phyloP scores from a whole-genome alignment of 805 yeast genomes.

The Blastobotrys americana region DNA sequence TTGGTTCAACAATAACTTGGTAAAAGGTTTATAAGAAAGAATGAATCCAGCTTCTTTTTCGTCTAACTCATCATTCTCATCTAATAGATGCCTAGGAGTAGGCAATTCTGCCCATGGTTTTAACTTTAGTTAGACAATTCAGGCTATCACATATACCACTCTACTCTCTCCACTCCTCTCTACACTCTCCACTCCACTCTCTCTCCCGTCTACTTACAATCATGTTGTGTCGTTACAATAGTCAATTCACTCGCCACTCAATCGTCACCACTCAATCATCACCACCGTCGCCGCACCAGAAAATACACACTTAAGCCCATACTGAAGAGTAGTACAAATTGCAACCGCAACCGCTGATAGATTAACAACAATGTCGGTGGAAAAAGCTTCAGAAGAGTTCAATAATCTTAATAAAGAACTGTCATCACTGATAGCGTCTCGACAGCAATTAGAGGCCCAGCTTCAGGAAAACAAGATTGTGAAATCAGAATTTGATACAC shows the following conservation, averaged over 20 bases:
- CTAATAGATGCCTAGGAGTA: conserved; percentile 46
- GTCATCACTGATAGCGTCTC: conserved; percentile 51
- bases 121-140: conserved; percentile 13
- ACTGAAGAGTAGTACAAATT: background rate
- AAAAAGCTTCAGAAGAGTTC: conserved; percentile 6
- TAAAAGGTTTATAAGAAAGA: conserved; percentile 14
- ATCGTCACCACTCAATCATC: too few species aligned
- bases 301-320: too few species aligned
- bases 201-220: conserved; percentile 5
- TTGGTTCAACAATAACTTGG: conserved; percentile 5
- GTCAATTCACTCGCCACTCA: too few species aligned
- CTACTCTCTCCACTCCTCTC: background rate
- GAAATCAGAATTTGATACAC: conserved; percentile 61
- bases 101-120: conserved; percentile 39
- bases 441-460: conserved; percentile 90
- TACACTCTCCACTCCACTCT: background rate
- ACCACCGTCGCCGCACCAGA: too few species aligned
- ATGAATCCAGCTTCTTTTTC: conserved; percentile 10
- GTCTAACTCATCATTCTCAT: conserved; percentile 34
- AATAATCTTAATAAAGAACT: conserved; percentile 24
- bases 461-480: conserved; percentile 90
- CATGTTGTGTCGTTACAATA: too few species aligned
- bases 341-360: background rate
- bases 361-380: background rate
- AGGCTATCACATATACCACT: too few species aligned